Base-by-base conservation (phyloP, 495 filamentous ascomycete genomes). In the Cercophora newfieldiana region DNA sequence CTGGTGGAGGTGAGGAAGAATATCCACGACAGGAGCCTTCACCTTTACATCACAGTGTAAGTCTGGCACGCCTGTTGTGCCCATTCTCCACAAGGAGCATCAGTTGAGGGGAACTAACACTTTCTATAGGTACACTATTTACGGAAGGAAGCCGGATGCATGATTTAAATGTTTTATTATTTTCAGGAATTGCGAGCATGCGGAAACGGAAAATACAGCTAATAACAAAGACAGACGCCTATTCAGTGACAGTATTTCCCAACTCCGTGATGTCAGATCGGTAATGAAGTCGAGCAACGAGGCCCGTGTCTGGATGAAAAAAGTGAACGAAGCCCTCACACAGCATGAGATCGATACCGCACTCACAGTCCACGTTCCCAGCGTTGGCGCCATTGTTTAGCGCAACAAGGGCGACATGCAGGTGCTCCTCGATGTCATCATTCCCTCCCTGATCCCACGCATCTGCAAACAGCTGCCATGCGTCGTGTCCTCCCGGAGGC, bases 161-260 rank as follows among this genome's bases (percentile, higher is more conserved):
- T n/a, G n/a, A n/a, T n/a, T n/a, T n/a, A n/a, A n/a, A n/a, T n/a
- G n/a, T n/a, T n/a, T n/a, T n/a, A n/a, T n/a, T n/a, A n/a, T n/a
- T n/a, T n/a, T n/a, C n/a, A n/a, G n/a, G n/a, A n/a, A n/a, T n/a
- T n/a, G n/a, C n/a, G n/a, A n/a, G n/a, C n/a, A n/a, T n/a, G n/a
- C n/a, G n/a, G n/a, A n/a, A n/a, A n/a, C n/a, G n/a, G n/a, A n/a
- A n/a, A n/a, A n/a, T n/a, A 47, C 37, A 7, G 37, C 37, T 18
- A 47, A 47, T 7, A 7, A 47, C 37, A 47, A 53, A 53, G 19
- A 53, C 10, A 25, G 25, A 28, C 14, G 18, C 6, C 53, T 56
- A 56, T 56, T 56, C 53, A 21, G 53, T 56, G 21, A 56, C 8
- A 25, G 53, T 56, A 56, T 56, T 56, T 21, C 53, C 53, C 53